phyloP scores from a whole-genome alignment of 129 eudicot genomes.

The Oenanthe sinensis region DNA sequence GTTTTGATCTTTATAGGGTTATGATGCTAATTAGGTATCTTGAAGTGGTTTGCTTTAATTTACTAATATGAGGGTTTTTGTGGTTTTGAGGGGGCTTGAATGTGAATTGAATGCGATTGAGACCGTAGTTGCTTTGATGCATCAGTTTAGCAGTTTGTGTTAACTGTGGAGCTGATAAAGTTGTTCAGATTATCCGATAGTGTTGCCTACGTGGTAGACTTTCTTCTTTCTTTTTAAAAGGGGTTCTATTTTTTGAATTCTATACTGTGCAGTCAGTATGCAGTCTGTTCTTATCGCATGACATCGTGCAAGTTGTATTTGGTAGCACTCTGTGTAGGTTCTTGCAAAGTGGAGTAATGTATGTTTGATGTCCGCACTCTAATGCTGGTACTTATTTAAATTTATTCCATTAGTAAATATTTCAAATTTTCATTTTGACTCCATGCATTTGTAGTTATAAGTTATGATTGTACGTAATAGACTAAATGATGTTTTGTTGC shows the following conservation, averaged over 20 bases:
- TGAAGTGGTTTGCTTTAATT: neutral
- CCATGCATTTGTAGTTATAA: too few species aligned
- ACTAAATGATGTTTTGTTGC: too few species aligned
- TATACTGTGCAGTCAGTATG: neutral
- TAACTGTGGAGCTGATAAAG: neutral
- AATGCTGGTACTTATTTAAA: neutral
- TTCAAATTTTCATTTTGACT: too few species aligned
- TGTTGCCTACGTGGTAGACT: neutral
- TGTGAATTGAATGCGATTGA: neutral
- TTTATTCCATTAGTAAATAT: too few species aligned
- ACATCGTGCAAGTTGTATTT: neutral
- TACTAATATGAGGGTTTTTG: conserved; percentile 9
- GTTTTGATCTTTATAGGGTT: conserved; percentile 1
- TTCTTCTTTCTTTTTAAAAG: neutral
- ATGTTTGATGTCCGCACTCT: neutral
- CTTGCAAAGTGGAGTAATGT: neutral
- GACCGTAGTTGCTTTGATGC: neutral
- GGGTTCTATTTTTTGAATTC: neutral
- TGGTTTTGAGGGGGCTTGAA: conserved; percentile 1
- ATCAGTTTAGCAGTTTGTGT: neutral
- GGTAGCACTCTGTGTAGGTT: neutral
- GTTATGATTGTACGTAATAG: too few species aligned
- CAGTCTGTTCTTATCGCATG: neutral
- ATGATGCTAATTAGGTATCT: neutral
- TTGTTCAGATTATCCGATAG: neutral